Base-by-base conservation (phyloP, 345 rosid species). In the Gynandropsis gynandra region DNA sequence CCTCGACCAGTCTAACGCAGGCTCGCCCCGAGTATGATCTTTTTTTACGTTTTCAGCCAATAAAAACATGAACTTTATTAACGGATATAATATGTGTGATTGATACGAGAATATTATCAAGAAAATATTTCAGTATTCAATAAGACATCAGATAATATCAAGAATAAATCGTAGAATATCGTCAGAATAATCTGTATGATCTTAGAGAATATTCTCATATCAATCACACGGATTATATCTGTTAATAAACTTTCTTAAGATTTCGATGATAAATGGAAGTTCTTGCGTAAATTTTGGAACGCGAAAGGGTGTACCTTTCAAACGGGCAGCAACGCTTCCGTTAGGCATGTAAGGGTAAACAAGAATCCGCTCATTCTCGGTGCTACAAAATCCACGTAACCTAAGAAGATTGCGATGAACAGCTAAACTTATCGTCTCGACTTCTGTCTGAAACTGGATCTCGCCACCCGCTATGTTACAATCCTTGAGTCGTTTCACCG, bases 401-500 rank as follows among this genome's bases (percentile, higher is more conserved):
- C 99, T 74, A 18, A 93, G 92, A 43, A 93, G 97, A 78, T 93
- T 93, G 50, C 92, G 80, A 62, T 93, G 97, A 48, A 93, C 84
- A 33, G 99, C 99, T 58, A 93, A 73, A 63, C 99, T 85, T 59
- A 93, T 93, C 7, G 95, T 88, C 72, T 85, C 87, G 52, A 92
- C 90, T 72, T 92, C 95, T 16, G 98, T 92, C 74, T 92, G 98
- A 69, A 92, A 92, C 61, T 93, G 99, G 69, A 85, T 74, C 67
- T 93, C 99, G 4, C 99, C 99, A 1, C 89, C 95, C 0, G 83
- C 92, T 27, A 80, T 70, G 53, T 80, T 83, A 63, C 80, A 83
- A 69, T 93, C 99, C 59, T 83, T 93, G 59, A 93, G 88, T 74
- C 99, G 85, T 78, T 93, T 93, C 12, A 93, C 97, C 58, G 99